Conservation (phyloP, 305 asterid species). For the Plantago rigida region DNA sequence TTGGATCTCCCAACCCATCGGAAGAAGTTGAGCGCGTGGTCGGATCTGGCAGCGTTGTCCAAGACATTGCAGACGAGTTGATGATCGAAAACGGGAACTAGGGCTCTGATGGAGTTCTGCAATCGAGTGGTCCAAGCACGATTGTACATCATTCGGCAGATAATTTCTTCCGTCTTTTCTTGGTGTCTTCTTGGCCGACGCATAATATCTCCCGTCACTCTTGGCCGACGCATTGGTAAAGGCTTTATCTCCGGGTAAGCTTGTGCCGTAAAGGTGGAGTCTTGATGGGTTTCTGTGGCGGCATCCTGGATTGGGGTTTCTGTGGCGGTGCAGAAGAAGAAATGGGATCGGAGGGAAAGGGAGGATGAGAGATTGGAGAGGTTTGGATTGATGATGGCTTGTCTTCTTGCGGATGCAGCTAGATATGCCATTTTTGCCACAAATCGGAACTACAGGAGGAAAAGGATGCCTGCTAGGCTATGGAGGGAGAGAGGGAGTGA, state of each 20-base stretch:
- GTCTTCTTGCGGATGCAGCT: slow-evolving; percentile 30
- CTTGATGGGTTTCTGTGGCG: too few species aligned
- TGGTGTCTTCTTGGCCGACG: slow-evolving; percentile 15
- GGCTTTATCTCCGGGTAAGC: background rate
- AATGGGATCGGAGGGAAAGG: slow-evolving; percentile 33
- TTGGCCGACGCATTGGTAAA: slow-evolving; percentile 28
- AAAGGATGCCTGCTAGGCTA: too few species aligned
- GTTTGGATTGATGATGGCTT: slow-evolving; percentile 27
- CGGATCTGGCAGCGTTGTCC: slow-evolving; percentile 51
- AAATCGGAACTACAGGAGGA: background rate
- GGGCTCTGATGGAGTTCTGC: slow-evolving; percentile 63
- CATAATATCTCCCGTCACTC: background rate
- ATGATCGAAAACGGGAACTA: slow-evolving; percentile 59
- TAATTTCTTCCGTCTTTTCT: slow-evolving; percentile 51
- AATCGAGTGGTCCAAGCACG: slow-evolving; percentile 83
- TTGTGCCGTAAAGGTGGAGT: too few species aligned
- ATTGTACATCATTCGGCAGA: slow-evolving; percentile 72
- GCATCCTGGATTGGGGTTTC: slow-evolving; percentile 24
- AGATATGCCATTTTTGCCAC: slow-evolving; percentile 33
- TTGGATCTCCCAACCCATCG: slow-evolving; percentile 81
- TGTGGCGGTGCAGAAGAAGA: slow-evolving; percentile 40
- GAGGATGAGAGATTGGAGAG: slow-evolving; percentile 36
- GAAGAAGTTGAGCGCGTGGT: slow-evolving; percentile 77
- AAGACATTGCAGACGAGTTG: slow-evolving; percentile 71
- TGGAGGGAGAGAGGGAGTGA: too few species aligned